Evolutionary conservation across 1,139 yeast genomes (phyloP), one percentile per base, ranked within the genome.

Genomic region (Candida gigantensis): DNA sequence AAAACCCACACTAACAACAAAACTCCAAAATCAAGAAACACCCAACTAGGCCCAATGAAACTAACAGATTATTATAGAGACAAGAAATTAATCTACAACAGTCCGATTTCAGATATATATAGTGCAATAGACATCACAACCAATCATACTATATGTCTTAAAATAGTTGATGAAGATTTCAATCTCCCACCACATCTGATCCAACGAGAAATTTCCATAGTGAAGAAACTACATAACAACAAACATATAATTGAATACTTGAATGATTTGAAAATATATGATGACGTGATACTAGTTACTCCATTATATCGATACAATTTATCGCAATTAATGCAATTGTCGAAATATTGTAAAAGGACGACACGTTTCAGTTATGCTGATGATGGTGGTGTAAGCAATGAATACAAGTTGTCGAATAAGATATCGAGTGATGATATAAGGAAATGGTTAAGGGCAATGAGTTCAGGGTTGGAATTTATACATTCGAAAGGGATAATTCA

Each of bases 401-500:
- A 24, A 17, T 34, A 34, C 21, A 29, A 20, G 2, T n/a, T 31
- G n/a, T 23, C 30, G 5, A 46, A 46, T 25, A 30, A 27, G 6
- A 34, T 45, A 11, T 16, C 24, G 3, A 36, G 34, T 8, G 44
- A 42, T 1, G 30, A 45, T 14, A 49, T 51, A 8, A 42, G 40
- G 7, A 26, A 29, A 3, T 58, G 62, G n/a, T 30, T 64, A 1
- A 27, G 24, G 11, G 50, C 52, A 14, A 36, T 65, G 21, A 43
- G 51, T 7, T 43, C 38, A 11, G 58, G 58, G 1, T 46, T 65
- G 11, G 30, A 34, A 23, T 62, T 52, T 39, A 40, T 67, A 14
- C 72, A 65, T 36, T 29, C 82, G 41, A 46, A 55, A 0, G 81
- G 81, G 0, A 73, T 90, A n/a, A 88, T 90, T 11, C 97, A 90